Base-by-base conservation (phyloP, 2,329 filamentous ascomycete genomes). In the Stemphylium lycopersici region DNA sequence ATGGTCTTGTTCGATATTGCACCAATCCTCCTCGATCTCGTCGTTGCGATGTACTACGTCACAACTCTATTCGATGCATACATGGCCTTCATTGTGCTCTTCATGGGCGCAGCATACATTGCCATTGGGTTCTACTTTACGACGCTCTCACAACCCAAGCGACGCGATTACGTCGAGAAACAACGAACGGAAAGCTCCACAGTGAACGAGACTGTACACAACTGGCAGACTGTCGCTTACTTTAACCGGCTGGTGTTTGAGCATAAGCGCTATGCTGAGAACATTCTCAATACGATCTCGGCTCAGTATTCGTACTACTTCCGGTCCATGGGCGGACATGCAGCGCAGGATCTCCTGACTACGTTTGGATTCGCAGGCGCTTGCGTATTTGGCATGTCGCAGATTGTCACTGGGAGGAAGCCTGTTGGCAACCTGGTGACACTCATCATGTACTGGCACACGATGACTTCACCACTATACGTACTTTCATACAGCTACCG, bases 371-470 rank as follows among this genome's bases (percentile, higher is more conserved):
- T 84, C 50, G 63, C 83, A 36, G 73, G 79, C 57, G 79, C 77
- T 60, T 76, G 80, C 67, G 69, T 84, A 45, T 76, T 86, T 12
- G 84, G 83, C 3, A 79, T 82, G 6, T 80, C 81, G 52, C 78
- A 83, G 57, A 81, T 87, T 31, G 73, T 78, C 0, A 75, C 76
- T 33, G 81, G 81, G 0, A 67, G 70, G 7, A 80, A 79, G 39
- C 77, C 81, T 0, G 76, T 87, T 11, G 86, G 86, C 36, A 82
- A 81, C 55, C 87, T 90, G 56, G 83, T 90, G 4, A 86, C 86
- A 15, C 72, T 90, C 22, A 77, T 88, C 13, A 81, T 83, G 31
- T 90, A 89, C 70, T 90, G 87, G 87, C 53, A 65, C 15, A 73
- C 72, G 0, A 75, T 80, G 62, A 76, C 78, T 50, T 68, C 66